A percentile compares a stretch with the other conserved stretches of the same genome.
These are phyloP conservation scores for Pseudogymnoascus sp. DNA, from an alignment of 2,329 filamentous ascomycete species.

Conservation along the genomic window DNA sequence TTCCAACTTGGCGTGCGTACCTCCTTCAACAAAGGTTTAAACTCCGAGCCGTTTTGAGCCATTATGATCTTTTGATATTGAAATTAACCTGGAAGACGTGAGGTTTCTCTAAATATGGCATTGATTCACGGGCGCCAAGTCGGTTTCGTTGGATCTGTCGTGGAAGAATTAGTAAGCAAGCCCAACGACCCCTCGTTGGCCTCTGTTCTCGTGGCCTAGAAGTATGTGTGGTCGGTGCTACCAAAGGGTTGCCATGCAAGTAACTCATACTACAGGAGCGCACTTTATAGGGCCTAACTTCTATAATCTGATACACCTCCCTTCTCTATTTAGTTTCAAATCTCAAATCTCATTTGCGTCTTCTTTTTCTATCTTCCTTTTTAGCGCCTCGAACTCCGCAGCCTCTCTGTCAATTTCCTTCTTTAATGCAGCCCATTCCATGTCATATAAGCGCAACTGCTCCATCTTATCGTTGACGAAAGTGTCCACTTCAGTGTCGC, in stretches of 20 bases:
- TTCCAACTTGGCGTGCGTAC: not conserved
- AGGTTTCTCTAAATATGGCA: not conserved
- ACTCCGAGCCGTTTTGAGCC: not conserved
- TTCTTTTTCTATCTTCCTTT: not conserved
- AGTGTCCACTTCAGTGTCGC: not conserved
- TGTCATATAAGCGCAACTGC: not conserved
- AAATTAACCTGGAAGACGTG: not conserved
- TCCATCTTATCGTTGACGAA: not conserved
- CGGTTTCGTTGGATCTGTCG: not conserved
- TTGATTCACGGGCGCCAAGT: not conserved
- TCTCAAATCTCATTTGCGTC: not conserved
- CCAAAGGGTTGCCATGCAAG: not conserved
- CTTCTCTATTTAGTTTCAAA: not conserved
- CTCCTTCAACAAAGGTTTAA: not conserved
- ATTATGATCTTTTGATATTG: not conserved
- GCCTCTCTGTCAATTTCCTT: not conserved
- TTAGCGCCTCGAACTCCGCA: not conserved
- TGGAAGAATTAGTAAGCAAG: not conserved
- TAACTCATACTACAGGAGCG: not conserved
- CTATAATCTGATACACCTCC: not conserved
- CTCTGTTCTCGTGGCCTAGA: not conserved
- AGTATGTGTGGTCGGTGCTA: not conserved
- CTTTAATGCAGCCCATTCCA: not conserved
- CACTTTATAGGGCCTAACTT: not conserved
- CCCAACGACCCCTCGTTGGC: not conserved